Evolutionary conservation across 1,139 yeast genomes (phyloP).

Genomic region (Barnettozyma hawaiiensis): DNA sequence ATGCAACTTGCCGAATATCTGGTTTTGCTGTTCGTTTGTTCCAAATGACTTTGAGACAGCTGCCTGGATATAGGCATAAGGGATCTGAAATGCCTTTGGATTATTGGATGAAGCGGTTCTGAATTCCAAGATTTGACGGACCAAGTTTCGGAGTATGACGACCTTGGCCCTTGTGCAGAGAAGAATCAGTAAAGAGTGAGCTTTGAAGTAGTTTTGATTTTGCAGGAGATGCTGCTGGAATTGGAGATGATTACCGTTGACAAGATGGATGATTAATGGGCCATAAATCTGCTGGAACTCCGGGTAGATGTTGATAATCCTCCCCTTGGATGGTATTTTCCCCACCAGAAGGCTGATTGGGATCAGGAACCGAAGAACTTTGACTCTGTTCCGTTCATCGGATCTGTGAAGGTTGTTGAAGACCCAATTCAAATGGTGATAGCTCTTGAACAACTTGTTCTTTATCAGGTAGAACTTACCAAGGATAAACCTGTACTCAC

Average conservation of each 20-base stretch:
- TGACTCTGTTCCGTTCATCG: conserved; percentile 29
- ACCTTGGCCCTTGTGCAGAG: conserved; percentile 39
- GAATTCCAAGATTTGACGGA: conserved; percentile 27
- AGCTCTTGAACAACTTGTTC: conserved; percentile 51
- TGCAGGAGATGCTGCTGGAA: conserved; percentile 32
- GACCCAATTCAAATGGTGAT: conserved; percentile 60
- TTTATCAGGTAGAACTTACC: conserved; percentile 63
- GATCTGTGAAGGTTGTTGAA: conserved; percentile 39
- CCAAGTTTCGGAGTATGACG: conserved; percentile 42
- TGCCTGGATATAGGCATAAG: conserved; percentile 9
- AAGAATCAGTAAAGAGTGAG: conserved; percentile 34
- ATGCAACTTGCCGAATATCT: conserved; percentile 13
- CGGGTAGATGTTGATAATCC: conserved; percentile 26
- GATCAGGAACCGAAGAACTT: conserved; percentile 42
- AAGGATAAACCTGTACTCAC: conserved; percentile 62
- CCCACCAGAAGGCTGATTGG: conserved; percentile 56
- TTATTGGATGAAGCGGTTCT: conserved; percentile 4
- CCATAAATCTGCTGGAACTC: conserved; percentile 35
- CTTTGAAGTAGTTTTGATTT: conserved; percentile 36
- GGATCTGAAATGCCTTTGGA: conserved; percentile 10
- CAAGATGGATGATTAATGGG: conserved; percentile 33
- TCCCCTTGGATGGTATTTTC: conserved; percentile 36
- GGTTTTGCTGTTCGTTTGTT: conserved; percentile 13
- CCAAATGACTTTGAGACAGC: conserved; percentile 17
- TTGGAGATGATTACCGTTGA: conserved; percentile 37